Base-by-base conservation (phyloP, 2,329 filamentous ascomycete genomes). In the Mariannaea sp. region DNA sequence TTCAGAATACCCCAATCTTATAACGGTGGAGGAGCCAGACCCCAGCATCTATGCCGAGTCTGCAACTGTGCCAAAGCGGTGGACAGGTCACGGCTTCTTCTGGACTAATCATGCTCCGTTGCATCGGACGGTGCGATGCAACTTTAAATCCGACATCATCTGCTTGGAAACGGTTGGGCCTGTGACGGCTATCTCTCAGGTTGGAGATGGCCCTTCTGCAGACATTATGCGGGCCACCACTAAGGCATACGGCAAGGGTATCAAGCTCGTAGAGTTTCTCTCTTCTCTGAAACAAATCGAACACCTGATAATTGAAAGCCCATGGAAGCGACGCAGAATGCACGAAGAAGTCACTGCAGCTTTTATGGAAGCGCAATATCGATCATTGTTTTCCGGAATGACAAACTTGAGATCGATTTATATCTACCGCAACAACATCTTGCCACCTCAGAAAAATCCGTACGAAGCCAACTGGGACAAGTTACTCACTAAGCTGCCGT, bases 111-210 rank as follows among this genome's bases (percentile, higher is more conserved):
- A 13, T 29, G n/a, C 32, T 12, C 43, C 43, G 6, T 27, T 19
- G 32, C 43, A 26, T 14, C 43, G 43, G 12, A 35, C 14, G n/a
- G 14, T 49, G 7, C 39, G 48, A 14, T 51, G 48, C 24, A 35
- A 39, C 24, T 5, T 44, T 5, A 4, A 39, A 7, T 17, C 48
- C 14, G 48, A 51, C 26, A 17, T 38, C 14, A 12, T 51, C 22
- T 51, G 36, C 47, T 36, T 46, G 8, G 43, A 46, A 20, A 20
- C 35, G 10, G 26, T 36, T 14, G 32, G 27, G 17, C 20, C 26
- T 20, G 43, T 20, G 27, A 36, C 20, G 14, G 30, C 36, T 14
- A 32, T 32, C 9, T 39, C 29, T 19, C 19, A 24, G 20, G 30
- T 35, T 14, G 36, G 19, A 43, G 32, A 22, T 16, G 47, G 35